A percentile compares a stretch with the other conserved stretches of the same genome.
Conservation (phyloP, 2,329 filamentous ascomycete genomes). For the Trichoderma hamatum region DNA sequence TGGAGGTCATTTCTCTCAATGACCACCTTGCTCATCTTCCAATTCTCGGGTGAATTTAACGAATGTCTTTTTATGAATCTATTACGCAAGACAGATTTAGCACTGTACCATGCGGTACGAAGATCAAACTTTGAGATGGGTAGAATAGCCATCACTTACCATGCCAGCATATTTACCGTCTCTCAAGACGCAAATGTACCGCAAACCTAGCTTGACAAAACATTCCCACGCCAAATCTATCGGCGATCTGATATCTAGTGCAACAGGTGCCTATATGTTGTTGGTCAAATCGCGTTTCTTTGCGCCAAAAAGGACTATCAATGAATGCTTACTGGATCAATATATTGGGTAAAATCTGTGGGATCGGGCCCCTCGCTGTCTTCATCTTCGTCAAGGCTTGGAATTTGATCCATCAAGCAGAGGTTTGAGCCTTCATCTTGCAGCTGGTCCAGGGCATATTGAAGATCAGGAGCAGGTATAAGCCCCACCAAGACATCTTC, state of each 20-base stretch:
- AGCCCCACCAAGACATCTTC: conserved; percentile 81
- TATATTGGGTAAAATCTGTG: conserved; percentile 86
- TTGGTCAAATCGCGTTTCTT: background rate
- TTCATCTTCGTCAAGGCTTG: conserved; percentile 65
- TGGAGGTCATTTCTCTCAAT: background rate
- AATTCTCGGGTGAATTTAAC: conserved; percentile 90
- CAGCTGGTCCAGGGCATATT: conserved; percentile 87
- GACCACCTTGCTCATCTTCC: conserved; percentile 53
- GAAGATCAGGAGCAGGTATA: conserved; percentile 91
- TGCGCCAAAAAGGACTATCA: no score
- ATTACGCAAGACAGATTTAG: background rate
- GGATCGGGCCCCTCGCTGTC: conserved; percentile 62
- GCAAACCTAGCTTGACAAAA: conserved; percentile 88
- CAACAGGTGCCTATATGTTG: conserved; percentile 71
- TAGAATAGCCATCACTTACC: conserved; percentile 55
- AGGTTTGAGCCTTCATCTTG: conserved; percentile 71
- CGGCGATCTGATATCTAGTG: conserved; percentile 84
- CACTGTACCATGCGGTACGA: background rate
- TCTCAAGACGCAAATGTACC: conserved; percentile 86
- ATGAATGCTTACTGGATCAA: conserved; percentile 70
- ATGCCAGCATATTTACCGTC: conserved; percentile 87
- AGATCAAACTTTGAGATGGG: background rate
- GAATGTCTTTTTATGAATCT: conserved; percentile 95
- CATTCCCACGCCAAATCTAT: conserved; percentile 97
- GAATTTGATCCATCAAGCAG: conserved; percentile 79